phyloP scores from a whole-genome alignment of 2,329 filamentous ascomycete species.

The Colletotrichum aenigma region DNA sequence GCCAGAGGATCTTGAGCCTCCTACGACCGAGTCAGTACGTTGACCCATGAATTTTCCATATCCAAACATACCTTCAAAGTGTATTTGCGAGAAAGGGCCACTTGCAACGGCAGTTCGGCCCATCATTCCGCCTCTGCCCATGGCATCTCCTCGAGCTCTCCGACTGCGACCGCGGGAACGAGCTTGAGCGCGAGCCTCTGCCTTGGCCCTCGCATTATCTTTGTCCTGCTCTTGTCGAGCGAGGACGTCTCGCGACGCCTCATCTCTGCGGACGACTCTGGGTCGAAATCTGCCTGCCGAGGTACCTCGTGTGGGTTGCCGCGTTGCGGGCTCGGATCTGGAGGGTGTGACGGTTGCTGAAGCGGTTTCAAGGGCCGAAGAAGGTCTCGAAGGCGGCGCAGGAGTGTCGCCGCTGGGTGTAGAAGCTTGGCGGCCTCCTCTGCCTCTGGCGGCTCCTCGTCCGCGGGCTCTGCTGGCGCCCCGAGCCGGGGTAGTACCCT shows the following conservation, averaged over 20 bases:
- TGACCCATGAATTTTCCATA: no score
- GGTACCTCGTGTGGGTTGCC: conserved; percentile 39
- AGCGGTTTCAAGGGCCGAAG: neutral
- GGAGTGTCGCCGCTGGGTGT: conserved; percentile 3
- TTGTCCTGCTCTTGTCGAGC: conserved; percentile 50
- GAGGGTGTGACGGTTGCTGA: neutral
- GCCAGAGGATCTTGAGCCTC: conserved; percentile 20
- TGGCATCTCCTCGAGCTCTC: conserved; percentile 47
- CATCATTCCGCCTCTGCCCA: conserved; percentile 45
- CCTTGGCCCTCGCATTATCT: conserved; percentile 29
- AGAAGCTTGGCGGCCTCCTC: conserved; percentile 5
- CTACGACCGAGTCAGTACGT: neutral
- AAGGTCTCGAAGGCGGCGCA: neutral
- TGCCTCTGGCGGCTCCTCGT: conserved; percentile 15
- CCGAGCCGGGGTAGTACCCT: conserved; percentile 11
- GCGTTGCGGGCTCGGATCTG: conserved; percentile 30
- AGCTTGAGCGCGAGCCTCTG: conserved; percentile 21
- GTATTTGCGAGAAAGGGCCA: conserved; percentile 39
- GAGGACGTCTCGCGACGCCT: conserved; percentile 51
- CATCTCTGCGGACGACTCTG: conserved; percentile 54
- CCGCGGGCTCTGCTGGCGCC: conserved; percentile 20
- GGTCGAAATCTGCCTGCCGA: conserved; percentile 48
- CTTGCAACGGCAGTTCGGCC: conserved; percentile 38
- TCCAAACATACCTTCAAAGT: conserved; percentile 13
- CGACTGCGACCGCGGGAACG: conserved; percentile 36